Conservation (phyloP, 2,329 filamentous ascomycete species). For the Cercospora sp. region DNA sequence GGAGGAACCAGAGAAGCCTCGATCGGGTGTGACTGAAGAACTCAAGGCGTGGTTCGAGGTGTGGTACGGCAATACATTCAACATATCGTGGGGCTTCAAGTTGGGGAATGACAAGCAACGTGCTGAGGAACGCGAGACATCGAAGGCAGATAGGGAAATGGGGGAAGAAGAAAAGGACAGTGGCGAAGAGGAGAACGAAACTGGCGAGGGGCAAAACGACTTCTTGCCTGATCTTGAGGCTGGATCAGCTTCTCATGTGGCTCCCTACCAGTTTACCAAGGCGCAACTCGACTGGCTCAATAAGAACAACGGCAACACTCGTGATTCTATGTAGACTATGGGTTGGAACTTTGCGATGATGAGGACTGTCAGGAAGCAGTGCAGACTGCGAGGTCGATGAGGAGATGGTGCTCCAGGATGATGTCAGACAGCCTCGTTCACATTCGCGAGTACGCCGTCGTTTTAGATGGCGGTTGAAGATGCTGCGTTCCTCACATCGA, state of each 20-base stretch:
- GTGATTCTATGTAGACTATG: not conserved
- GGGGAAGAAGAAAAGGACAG: no score
- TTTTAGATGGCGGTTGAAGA: not conserved
- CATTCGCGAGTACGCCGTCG: no score
- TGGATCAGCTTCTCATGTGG: not conserved
- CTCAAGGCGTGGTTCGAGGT: constrained; percentile 38
- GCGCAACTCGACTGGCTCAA: not conserved
- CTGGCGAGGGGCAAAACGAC: no score
- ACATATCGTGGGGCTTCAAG: constrained; percentile 33
- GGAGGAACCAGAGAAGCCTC: no score
- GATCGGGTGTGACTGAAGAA: no score
- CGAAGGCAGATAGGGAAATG: constrained; percentile 17
- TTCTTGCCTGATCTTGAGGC: no score
- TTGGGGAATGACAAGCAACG: constrained; percentile 45
- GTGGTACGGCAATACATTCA: constrained; percentile 39
- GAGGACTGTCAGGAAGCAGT: not conserved
- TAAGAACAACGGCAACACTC: not conserved
- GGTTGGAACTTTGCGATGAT: not conserved
- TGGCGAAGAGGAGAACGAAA: not conserved
- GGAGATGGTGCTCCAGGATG: not conserved
- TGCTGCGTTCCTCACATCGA: not conserved
- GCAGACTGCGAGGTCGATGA: not conserved
- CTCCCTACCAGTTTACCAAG: not conserved
- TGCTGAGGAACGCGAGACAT: constrained; percentile 39
- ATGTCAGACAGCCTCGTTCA: no score